Base-by-base conservation (phyloP, 805 yeast species). In the Ogataea ramenticola region DNA sequence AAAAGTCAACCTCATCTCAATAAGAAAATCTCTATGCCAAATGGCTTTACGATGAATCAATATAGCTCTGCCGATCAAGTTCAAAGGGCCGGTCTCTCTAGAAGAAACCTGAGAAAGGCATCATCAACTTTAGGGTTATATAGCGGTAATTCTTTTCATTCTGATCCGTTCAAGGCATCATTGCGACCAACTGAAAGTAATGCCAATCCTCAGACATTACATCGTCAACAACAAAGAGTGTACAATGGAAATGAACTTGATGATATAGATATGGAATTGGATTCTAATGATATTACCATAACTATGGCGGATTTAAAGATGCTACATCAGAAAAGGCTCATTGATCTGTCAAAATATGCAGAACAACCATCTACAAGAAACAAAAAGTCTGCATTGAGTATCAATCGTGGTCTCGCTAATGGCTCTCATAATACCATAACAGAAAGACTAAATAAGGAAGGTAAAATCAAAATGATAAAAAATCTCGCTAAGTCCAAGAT, bases 71-170 rank as follows among this genome's bases (percentile, higher is more conserved):
- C 9, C 22, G 14, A 21, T 22, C 10, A 34, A 3, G n/a, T 5
- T 20, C n/a, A 16, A 19, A 20, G 10, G 3, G 14, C 21, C 12
- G 49, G 50, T 5, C 51, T 58, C 2, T 55, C 60, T 19, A 36
- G 32, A 11, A 53, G 50, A 39, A 53, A 47, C 1, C 44, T 59
- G 3, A 48, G 60, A n/a, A 58, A 56, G 32, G 56, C 50, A 43
- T 52, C 64, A 0, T 62, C 66, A 21, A 56, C 55, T 3, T 30
- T 59, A 42, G 65, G 59, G 29, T 46, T 62, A 19, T 57, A 57
- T 3, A 41, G 52, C n/a, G n/a, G n/a, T 15, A 30, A 45, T 60
- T 22, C 56, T 55, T 6, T 24, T 22, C 21, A 36, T 15, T 17
- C 21, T 9, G 22, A 26, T 17, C 31, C 31, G 10, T 37, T 37